phyloP scores from a whole-genome alignment of 2,329 filamentous ascomycete species.

The Calonectria hongkongensis region DNA sequence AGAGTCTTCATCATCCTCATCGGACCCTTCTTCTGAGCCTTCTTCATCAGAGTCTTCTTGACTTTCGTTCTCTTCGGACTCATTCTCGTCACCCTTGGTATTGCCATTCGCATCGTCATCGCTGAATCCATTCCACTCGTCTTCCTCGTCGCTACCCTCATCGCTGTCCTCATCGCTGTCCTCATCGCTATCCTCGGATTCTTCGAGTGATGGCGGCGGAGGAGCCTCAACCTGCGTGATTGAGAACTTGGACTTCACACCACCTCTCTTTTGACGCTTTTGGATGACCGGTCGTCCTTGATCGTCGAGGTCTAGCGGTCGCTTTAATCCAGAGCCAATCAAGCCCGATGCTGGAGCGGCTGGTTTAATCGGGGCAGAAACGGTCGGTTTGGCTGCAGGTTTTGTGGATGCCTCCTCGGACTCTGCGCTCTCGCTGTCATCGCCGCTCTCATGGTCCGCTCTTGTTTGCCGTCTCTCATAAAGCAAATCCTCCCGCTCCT shows the following conservation, averaged over 20 bases:
- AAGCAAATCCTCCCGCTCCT: constrained; percentile 72
- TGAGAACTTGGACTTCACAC: constrained; percentile 74
- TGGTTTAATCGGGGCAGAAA: constrained; percentile 35
- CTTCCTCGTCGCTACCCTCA: constrained; percentile 56
- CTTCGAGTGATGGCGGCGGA: constrained; percentile 63
- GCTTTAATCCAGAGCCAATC: constrained; percentile 89
- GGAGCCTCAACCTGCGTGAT: constrained; percentile 62
- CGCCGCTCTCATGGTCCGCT: constrained; percentile 53
- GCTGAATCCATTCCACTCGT: constrained; percentile 80
- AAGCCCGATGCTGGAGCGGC: constrained; percentile 9
- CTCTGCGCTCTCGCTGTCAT: constrained; percentile 44
- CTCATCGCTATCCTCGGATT: constrained; percentile 51
- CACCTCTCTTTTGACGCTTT: constrained; percentile 84
- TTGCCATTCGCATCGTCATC: constrained; percentile 62
- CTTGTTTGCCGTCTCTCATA: constrained; percentile 64
- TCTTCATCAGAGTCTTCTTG: constrained; percentile 44
- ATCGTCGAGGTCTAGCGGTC: constrained; percentile 87
- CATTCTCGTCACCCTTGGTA: constrained; percentile 53
- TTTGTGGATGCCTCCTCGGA: constrained; percentile 4
- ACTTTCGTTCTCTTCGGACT: constrained; percentile 38
- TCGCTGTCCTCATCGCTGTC: constrained; percentile 45
- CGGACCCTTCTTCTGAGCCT: constrained; percentile 58
- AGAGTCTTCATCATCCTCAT: constrained; percentile 56
- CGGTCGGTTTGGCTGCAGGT: constrained; percentile 25
- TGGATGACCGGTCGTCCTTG: constrained; percentile 88